These are phyloP conservation scores for Arthromyces matolae DNA, from an alignment of 768 basidiomycete species.

Conservation along the genomic window DNA sequence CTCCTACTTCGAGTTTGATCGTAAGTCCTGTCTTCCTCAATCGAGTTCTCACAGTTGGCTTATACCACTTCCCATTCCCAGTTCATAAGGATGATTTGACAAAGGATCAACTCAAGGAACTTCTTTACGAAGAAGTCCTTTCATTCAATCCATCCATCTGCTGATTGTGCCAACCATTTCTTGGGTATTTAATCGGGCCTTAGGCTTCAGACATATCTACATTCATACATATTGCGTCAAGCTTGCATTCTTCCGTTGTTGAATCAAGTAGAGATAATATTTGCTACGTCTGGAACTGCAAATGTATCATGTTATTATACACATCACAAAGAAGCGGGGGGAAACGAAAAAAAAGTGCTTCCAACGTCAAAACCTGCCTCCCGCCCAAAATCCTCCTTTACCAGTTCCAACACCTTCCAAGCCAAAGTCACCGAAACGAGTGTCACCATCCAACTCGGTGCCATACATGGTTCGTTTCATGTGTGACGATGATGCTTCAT, in stretches of 20 bases:
- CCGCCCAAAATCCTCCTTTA: conserved; percentile 50
- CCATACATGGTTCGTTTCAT: conserved; percentile 78
- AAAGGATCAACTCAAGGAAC: conserved; percentile 76
- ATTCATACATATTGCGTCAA: conserved; percentile 15
- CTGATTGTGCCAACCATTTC: conserved; percentile 8
- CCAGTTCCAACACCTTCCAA: conserved; percentile 71
- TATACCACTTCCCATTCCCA: conserved; percentile 20
- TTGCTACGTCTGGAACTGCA: neutral
- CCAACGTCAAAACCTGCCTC: conserved; percentile 44
- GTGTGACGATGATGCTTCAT: conserved; percentile 38
- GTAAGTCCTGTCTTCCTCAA: conserved; percentile 42
- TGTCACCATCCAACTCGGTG: conserved; percentile 75
- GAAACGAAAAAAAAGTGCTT: no score
- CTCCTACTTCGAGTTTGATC: conserved; percentile 88
- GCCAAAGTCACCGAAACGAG: conserved; percentile 84
- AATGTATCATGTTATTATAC: neutral
- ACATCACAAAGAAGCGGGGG: no score
- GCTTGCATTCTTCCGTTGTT: conserved; percentile 18
- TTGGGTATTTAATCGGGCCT: conserved; percentile 14
- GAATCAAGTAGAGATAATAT: conserved; percentile 12
- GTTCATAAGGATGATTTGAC: conserved; percentile 73
- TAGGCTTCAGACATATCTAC: conserved; percentile 8
- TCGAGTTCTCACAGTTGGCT: neutral
- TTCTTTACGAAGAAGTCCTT: conserved; percentile 81
- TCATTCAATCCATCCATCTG: conserved; percentile 67